A percentile compares a stretch with the other conserved stretches of the same genome.
phyloP scores from a whole-genome alignment of 495 filamentous ascomycete genomes.

The Cercophora newfieldiana region DNA sequence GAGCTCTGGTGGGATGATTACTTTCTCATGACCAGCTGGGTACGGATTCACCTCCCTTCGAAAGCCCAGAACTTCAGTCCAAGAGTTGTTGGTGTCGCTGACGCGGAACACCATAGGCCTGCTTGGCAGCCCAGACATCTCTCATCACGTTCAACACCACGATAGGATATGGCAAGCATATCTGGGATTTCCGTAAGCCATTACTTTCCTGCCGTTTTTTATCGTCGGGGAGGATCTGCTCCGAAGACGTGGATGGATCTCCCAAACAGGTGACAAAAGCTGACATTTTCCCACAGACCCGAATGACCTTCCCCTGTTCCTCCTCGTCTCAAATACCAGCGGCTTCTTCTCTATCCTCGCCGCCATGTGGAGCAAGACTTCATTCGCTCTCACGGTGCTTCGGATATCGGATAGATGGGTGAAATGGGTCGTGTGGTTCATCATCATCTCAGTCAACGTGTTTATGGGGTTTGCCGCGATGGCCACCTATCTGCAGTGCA shows the following conservation, averaged over 20 bases:
- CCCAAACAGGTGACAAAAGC: too few relatives aligned
- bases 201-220: too few relatives aligned
- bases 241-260: too few relatives aligned
- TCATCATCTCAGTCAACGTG: not conserved
- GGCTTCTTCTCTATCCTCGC: constrained; percentile 26
- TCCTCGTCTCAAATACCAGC: constrained; percentile 18
- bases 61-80: too few relatives aligned
- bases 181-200: constrained; percentile 35
- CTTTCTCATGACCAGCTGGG: constrained; percentile 34
- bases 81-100: too few relatives aligned
- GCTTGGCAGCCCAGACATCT: constrained; percentile 12
- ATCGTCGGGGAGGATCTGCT: too few relatives aligned
- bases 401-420: constrained; percentile 24
- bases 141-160: constrained; percentile 19
- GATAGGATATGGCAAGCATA: constrained; percentile 32
- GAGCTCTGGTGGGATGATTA: constrained; percentile 36
- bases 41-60: constrained; percentile 14
- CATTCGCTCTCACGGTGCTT: constrained; percentile 30
- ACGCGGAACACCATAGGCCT: constrained; percentile 5
- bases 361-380: constrained; percentile 33
- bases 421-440: constrained; percentile 22
- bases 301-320: constrained; percentile 13
- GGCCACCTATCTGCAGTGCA: constrained; percentile 3
- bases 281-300: too few relatives aligned
- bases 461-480: not conserved